Conservation (phyloP, 2,329 filamentous ascomycete species). For the Boeremia lycopersici region DNA sequence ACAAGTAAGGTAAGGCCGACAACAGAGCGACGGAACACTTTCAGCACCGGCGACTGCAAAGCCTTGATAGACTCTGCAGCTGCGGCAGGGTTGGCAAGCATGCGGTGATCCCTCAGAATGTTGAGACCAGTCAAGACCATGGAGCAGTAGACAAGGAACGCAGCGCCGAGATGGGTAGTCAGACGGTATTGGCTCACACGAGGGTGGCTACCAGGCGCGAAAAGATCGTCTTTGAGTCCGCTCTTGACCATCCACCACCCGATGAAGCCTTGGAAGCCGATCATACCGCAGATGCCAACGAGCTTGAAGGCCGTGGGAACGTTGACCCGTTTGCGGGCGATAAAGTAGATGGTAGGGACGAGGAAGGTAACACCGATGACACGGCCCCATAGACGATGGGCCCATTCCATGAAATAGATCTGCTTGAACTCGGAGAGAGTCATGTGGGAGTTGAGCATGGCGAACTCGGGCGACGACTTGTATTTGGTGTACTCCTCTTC, state of each 20-base stretch:
- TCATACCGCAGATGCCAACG: conserved; percentile 81
- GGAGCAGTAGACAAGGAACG: conserved; percentile 89
- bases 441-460: conserved; percentile 92
- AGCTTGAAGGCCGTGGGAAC: conserved; percentile 77
- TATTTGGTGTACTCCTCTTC: conserved; percentile 93
- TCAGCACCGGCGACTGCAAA: conserved; percentile 69
- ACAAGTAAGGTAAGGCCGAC: conserved; percentile 74
- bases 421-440: conserved; percentile 92
- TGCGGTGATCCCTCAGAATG: conserved; percentile 77
- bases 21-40: conserved; percentile 74
- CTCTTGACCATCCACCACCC: conserved; percentile 99
- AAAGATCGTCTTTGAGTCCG: conserved; percentile 92
- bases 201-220: conserved; percentile 86
- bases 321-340: conserved; percentile 79
- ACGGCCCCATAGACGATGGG: conserved; percentile 91
- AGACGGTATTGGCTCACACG: conserved; percentile 94
- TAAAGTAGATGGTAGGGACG: conserved; percentile 85
- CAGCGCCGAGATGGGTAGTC: conserved; percentile 84
- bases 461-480: conserved; percentile 88
- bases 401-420: conserved; percentile 99
- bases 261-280: conserved; percentile 92
- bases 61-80: conserved; percentile 65
- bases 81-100: conserved; percentile 70
- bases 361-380: conserved; percentile 90
- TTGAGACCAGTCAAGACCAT: conserved; percentile 91